Conservation (phyloP, 192 early-diverging fungal species). For the Diversispora epigaea region DNA sequence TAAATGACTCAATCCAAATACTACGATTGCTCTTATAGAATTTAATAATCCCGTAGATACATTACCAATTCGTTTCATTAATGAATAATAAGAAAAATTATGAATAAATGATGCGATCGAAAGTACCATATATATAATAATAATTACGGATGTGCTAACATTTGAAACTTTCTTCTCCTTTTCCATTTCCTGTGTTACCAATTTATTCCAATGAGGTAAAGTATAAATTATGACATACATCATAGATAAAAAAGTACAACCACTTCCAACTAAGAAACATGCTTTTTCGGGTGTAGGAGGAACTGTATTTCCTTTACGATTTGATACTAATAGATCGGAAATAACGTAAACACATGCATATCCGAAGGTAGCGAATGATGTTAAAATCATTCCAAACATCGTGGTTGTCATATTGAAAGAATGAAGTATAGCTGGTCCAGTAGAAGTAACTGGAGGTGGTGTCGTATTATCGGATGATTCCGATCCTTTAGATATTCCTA, state of each 20-base stretch:
- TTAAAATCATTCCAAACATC: slow-evolving; percentile 54
- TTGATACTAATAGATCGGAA: slow-evolving; percentile 51
- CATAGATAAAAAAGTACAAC: slow-evolving; percentile 42
- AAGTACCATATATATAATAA: slow-evolving; percentile 44
- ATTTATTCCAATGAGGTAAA: slow-evolving; percentile 49
- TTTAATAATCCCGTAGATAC: slow-evolving; percentile 59
- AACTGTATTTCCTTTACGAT: slow-evolving; percentile 30
- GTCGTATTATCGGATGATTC: background rate
- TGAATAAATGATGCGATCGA: slow-evolving; percentile 48
- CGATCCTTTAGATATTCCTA: slow-evolving; percentile 40
- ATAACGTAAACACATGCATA: slow-evolving; percentile 62
- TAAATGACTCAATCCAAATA: slow-evolving; percentile 58
- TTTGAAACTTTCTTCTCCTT: slow-evolving; percentile 33
- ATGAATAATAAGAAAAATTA: slow-evolving; percentile 55
- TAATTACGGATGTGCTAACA: slow-evolving; percentile 32
- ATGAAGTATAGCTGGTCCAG: background rate
- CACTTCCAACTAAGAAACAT: slow-evolving; percentile 52
- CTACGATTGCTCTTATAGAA: slow-evolving; percentile 53
- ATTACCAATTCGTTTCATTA: slow-evolving; percentile 54
- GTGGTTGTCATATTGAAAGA: slow-evolving; percentile 19
- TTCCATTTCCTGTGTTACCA: slow-evolving; percentile 39
- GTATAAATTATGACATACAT: slow-evolving; percentile 54
- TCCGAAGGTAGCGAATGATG: slow-evolving; percentile 53
- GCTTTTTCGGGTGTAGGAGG: slow-evolving; percentile 52
- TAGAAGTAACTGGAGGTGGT: background rate